These are phyloP conservation scores for Erysimum pusillum DNA, from an alignment of 441 rosid genomes.

Conservation along the genomic window DNA sequence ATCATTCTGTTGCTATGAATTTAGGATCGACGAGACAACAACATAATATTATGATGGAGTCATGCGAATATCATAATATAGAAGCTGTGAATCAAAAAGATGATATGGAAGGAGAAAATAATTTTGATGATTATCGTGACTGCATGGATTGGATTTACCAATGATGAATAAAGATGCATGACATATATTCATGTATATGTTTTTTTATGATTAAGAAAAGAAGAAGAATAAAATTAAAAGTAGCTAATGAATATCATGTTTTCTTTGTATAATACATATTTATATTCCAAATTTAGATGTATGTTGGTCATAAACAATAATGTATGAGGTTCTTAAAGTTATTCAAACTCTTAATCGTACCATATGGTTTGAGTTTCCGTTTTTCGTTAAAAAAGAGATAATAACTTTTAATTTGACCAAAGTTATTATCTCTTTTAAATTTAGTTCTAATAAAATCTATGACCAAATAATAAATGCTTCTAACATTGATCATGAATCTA, in stretches of 20 bases:
- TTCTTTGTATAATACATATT: neutral
- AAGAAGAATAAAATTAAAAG: neutral
- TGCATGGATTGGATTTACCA: constrained; percentile 1
- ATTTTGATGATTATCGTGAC: neutral
- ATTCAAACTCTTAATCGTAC: neutral
- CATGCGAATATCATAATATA: neutral
- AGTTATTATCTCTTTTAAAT: neutral
- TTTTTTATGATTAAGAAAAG: neutral
- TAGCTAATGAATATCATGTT: neutral
- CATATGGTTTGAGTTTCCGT: neutral
- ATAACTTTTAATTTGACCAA: neutral
- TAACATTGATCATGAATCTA: neutral
- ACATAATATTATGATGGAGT: neutral
- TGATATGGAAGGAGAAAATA: neutral
- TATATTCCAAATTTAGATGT: constrained; percentile 9
- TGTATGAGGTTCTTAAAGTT: neutral
- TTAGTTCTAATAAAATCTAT: neutral
- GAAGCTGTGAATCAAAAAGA: constrained; percentile 2
- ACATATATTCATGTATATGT: neutral
- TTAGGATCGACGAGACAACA: constrained; percentile 7
- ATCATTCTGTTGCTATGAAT: neutral
- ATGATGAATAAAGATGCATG: neutral
- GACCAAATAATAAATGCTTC: neutral
- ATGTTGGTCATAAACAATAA: constrained; percentile 12
- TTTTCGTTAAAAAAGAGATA: neutral